phyloP scores from a whole-genome alignment of 768 basidiomycete genomes.

The Daedalea quercina region DNA sequence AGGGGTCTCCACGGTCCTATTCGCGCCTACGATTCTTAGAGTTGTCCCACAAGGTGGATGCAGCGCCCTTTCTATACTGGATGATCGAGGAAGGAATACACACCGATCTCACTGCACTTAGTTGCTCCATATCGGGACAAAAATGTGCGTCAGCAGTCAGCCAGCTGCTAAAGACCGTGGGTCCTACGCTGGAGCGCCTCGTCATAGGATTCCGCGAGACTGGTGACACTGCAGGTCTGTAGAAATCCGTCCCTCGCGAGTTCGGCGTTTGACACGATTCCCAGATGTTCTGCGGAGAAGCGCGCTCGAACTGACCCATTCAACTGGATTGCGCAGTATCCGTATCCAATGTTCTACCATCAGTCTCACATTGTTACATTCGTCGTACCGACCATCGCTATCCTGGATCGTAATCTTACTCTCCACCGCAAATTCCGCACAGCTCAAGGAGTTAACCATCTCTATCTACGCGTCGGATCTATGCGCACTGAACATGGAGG shows the following conservation, averaged over 20 bases:
- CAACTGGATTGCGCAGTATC: conserved; percentile 8
- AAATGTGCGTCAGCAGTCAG: conserved; percentile 11
- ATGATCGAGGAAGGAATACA: conserved; percentile 5
- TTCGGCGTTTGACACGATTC: not conserved
- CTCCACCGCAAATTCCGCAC: conserved; percentile 6
- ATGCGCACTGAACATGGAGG: conserved; percentile 14
- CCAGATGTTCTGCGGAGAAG: conserved; percentile 12
- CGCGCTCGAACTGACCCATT: conserved; percentile 7
- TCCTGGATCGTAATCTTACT: conserved; percentile 18
- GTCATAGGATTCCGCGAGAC: conserved; percentile 15
- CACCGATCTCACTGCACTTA: conserved; percentile 4
- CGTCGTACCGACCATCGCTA: conserved; percentile 10
- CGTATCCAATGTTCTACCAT: conserved; percentile 9
- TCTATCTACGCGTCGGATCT: conserved; percentile 8
- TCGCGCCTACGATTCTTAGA: conserved; percentile 6
- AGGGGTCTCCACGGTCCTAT: not conserved
- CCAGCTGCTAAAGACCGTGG: conserved; percentile 7
- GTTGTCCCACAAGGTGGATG: conserved; percentile 12
- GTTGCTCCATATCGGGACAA: conserved; percentile 9
- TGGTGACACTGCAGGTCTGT: conserved; percentile 14
- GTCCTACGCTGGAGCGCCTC: conserved; percentile 9
- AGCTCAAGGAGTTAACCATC: conserved; percentile 7
- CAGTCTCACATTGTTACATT: conserved; percentile 5
- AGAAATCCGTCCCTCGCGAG: not conserved
- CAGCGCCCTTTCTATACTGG: conserved; percentile 13